Conservation (phyloP, 2,329 filamentous ascomycete species). For the Emergomyces pasteurianus region DNA sequence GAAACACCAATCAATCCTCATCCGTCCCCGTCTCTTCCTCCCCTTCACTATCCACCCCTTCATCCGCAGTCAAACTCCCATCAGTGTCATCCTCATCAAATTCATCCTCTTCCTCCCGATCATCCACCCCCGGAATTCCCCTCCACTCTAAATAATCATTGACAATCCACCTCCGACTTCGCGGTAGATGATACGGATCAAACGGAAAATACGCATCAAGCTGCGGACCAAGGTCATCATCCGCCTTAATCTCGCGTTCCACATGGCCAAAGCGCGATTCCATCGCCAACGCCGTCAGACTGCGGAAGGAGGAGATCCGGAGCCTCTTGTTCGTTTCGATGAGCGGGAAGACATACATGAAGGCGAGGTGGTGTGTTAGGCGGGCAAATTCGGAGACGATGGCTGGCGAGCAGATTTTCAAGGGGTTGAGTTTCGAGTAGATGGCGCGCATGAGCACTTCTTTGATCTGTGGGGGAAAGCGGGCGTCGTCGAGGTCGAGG, state of each 20-base stretch:
- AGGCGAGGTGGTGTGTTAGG: constrained; percentile 70
- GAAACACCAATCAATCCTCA: constrained; percentile 20
- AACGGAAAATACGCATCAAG: constrained; percentile 95
- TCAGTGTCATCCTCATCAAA: constrained; percentile 30
- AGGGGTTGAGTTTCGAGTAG: constrained; percentile 79
- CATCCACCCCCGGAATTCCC: constrained; percentile 57
- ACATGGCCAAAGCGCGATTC: constrained; percentile 30
- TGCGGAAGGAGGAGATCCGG: constrained; percentile 57
- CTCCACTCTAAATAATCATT: constrained; percentile 74
- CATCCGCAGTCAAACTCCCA: constrained; percentile 18
- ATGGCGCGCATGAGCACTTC: constrained; percentile 66
- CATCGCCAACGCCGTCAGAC: constrained; percentile 22
- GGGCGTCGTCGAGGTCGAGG: constrained; percentile 54
- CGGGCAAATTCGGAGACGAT: constrained; percentile 89
- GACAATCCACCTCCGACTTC: constrained; percentile 79
- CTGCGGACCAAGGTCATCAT: constrained; percentile 68
- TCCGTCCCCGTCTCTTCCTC: constrained; percentile 34
- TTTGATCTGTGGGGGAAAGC: constrained; percentile 64
- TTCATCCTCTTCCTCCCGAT: constrained; percentile 42
- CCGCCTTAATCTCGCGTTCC: constrained; percentile 43
- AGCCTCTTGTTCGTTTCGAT: constrained; percentile 89
- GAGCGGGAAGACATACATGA: constrained; percentile 80
- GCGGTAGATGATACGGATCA: constrained; percentile 83
- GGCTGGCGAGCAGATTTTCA: constrained; percentile 82
- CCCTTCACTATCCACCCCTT: constrained; percentile 25